Evolutionary conservation across 1,284 basidiomycete species (phyloP).

Genomic region (Mrakiaceae sp.): DNA sequence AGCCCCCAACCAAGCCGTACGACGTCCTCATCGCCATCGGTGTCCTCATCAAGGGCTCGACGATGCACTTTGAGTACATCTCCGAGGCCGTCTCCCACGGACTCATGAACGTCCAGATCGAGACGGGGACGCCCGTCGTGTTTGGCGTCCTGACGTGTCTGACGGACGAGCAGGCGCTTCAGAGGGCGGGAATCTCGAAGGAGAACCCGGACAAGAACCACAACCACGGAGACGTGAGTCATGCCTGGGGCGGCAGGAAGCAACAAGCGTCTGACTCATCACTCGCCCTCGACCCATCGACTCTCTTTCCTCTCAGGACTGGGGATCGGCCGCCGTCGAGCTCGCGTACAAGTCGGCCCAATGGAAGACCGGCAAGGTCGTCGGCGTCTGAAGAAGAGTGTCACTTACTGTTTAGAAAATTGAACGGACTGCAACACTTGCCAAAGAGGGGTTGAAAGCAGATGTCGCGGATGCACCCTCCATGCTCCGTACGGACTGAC

Average conservation of each 20-base stretch:
- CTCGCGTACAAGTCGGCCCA: conserved; percentile 60
- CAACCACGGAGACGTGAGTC: conserved; percentile 47
- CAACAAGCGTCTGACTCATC: background rate
- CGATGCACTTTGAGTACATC: conserved; percentile 99
- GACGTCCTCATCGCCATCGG: conserved; percentile 95
- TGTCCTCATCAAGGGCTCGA: conserved; percentile 91
- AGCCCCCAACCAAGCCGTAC: conserved; percentile 51
- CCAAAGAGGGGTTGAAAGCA: too few relatives aligned
- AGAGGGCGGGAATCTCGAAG: conserved; percentile 70
- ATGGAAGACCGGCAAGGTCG: conserved; percentile 58
- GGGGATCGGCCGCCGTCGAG: conserved; percentile 90
- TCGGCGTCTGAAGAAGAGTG: conserved; percentile 9
- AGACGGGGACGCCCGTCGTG: conserved; percentile 87
- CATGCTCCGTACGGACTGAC: too few relatives aligned
- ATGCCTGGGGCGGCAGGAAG: background rate
- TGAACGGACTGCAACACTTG: background rate
- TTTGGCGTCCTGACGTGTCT: conserved; percentile 93
- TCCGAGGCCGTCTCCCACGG: conserved; percentile 83
- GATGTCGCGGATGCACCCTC: background rate
- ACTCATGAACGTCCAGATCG: conserved; percentile 86
- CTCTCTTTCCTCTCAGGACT: conserved; percentile 52
- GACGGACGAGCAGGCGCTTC: conserved; percentile 86
- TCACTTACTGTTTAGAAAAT: background rate
- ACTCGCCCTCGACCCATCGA: background rate
- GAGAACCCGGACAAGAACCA: conserved; percentile 55